Base-by-base conservation (phyloP, 177 flowering plant species). In the Vitis hybrid region DNA sequence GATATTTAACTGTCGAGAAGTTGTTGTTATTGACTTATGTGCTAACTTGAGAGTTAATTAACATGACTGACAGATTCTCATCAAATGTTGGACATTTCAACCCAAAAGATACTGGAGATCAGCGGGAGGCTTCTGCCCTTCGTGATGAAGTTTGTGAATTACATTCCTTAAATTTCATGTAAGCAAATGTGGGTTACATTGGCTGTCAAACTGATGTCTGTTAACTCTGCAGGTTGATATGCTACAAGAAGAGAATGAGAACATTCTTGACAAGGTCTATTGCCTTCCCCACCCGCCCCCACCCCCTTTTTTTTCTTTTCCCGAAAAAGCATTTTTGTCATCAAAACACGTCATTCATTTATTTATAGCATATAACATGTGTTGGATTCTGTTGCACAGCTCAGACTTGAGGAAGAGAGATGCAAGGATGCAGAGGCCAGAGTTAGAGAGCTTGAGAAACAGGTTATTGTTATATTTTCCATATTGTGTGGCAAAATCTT, bases 401-500 rank as follows among this genome's bases (percentile, higher is more conserved):
- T 96, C 60, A 91, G 92, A 62, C 77, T 77, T 72, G 97, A 91
- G 67, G 97, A 92, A 74, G 91, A 88, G 70, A 86, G 85, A 77
- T 87, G 90, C 67, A 82, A 88, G 73, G 97, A 88, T 82, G 93
- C 91, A 71, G 99, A 94, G 74, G 91, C 91, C 58, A 88, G 98
- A 79, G 91, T 90, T 55, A 82, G 83, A 77, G 93, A 91, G 87
- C 93, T 96, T 64, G 99, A 96, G 83, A 92, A 91, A 81, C 99
- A 96, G 97, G 99, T 88, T 45, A 48, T 2, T n/a, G 19, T 4
- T 55, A 30, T 19, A 6, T 58, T 52, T 51, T 34, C 14, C 15
- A 13, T 26, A 21, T 23, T 32, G 52, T 49, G n/a, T 14, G 14
- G 32, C 55, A 19, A 9, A 64, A 64, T 48, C 26, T 64, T 51